These are phyloP conservation scores for Przewalskia tangutica DNA, from an alignment of 257 asterid species.

Conservation along the genomic window DNA sequence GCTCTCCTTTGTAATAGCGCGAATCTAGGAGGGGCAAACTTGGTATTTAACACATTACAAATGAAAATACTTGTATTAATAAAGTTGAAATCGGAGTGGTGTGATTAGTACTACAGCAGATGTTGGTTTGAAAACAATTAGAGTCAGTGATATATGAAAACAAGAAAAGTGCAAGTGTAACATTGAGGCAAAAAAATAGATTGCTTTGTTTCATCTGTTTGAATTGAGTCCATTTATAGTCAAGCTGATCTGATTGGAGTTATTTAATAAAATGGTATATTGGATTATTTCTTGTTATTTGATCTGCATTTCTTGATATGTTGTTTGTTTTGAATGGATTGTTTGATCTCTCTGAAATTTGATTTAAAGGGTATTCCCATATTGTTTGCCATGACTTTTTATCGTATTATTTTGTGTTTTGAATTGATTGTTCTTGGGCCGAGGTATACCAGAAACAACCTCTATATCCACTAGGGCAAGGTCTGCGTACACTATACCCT, in stretches of 20 bases:
- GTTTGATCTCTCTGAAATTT: background rate
- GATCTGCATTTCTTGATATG: background rate
- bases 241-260: conserved; percentile 58
- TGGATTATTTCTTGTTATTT: conserved; percentile 6
- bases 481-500: no score
- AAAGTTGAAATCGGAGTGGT: no score
- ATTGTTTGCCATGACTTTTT: background rate
- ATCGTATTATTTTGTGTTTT: no score
- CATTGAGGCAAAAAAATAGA: no score
- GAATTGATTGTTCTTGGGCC: no score
- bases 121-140: no score
- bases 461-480: no score
- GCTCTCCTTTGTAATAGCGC: conserved; percentile 17
- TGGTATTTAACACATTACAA: conserved; percentile 18
- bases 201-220: conserved; percentile 27
- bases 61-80: background rate
- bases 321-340: background rate
- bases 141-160: no score
- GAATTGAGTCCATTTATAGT: background rate
- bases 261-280: conserved; percentile 46
- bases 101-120: no score
- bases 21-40: conserved; percentile 28
- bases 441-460: no score
- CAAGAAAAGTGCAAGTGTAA: background rate
- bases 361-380: background rate